These are phyloP conservation scores for Ogataea trehaloabstinens DNA, from an alignment of 805 yeast species.

Conservation along the genomic window DNA sequence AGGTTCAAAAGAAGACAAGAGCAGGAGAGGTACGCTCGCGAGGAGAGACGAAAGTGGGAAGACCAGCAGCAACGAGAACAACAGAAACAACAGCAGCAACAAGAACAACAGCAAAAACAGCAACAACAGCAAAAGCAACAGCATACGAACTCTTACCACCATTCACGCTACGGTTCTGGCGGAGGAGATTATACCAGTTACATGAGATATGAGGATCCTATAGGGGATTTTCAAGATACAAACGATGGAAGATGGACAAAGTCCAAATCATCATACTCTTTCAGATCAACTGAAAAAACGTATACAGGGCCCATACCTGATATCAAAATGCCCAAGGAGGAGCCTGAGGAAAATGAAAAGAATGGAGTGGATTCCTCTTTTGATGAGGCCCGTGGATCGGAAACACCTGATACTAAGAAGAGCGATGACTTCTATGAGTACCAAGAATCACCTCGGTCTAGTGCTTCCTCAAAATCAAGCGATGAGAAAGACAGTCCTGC, in stretches of 20 bases:
- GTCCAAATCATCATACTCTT: slow-evolving; percentile 28
- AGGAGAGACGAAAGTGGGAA: slow-evolving; percentile 10
- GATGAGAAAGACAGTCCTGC: slow-evolving; percentile 1
- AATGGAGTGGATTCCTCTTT: background rate
- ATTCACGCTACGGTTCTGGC: slow-evolving; percentile 6
- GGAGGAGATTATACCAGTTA: background rate
- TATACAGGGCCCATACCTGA: slow-evolving; percentile 24
- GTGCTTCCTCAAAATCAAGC: background rate
- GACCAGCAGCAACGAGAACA: slow-evolving; percentile 5
- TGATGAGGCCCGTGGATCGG: background rate
- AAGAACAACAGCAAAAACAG: slow-evolving; percentile 1
- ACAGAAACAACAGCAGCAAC: slow-evolving; percentile 4
- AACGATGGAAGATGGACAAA: slow-evolving; percentile 26
- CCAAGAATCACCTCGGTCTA: background rate
- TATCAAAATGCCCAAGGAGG: slow-evolving; percentile 7
- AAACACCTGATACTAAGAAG: too few relatives aligned
- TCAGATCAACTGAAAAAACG: slow-evolving; percentile 25
- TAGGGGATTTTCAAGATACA: slow-evolving; percentile 20
- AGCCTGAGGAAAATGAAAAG: background rate
- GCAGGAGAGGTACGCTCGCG: slow-evolving; percentile 14
- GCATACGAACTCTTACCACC: slow-evolving; percentile 10
- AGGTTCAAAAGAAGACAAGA: slow-evolving; percentile 15
- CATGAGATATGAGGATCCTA: slow-evolving; percentile 10
- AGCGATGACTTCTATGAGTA: background rate
- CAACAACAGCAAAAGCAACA: slow-evolving; percentile 1